Base-by-base conservation (phyloP, 768 basidiomycete genomes). In the Cyclocybe cylindracea region DNA sequence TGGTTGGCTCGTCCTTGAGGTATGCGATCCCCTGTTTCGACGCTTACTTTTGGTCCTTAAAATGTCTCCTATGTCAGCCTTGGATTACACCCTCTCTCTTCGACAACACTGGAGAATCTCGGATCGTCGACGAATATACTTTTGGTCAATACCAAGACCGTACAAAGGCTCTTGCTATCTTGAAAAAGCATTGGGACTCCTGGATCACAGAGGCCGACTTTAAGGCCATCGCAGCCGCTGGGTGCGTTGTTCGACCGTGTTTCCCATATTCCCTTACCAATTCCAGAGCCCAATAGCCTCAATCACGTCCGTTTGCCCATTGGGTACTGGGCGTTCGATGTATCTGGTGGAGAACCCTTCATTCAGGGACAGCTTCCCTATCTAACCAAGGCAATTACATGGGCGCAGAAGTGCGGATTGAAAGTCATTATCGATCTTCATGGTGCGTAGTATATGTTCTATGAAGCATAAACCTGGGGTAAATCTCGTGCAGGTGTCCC, bases 291-390 rank as follows among this genome's bases (percentile, higher is more conserved):
- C 40, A 57, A 14, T 58, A 89, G 88, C 10, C 72, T 91, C 40
- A 92, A 91, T 62, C 89, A 91, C 64, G 85, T 93, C 49, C 84
- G 90, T 36, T 62, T 92, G 37, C 89, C 90, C 14, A 88, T 94
- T 36, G 93, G 91, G 7, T 95, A 88, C 67, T 94, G 90, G 90
- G 90, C 88, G 4, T 92, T 86, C 59, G 89, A 93, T 40, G 82
- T 92, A 14, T 75, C 78, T 10, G 73, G 75, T 10, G 89, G 88
- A 2, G 87, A 92, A 60, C 91, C 91, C 2, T 91, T 78, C 64
- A 79, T 90, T 49, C 80, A 84, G 67, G 89, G 89, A 6, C 89
- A 91, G 62, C 70, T 87, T 8, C 76, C 82, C 7, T 90, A 87
- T 67, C 69, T 91, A 7, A 56, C 73, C 54, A 76, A 82, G 33